Conservation (phyloP, 352 stramenopile species). For the Globisporangium mamillatum region DNA sequence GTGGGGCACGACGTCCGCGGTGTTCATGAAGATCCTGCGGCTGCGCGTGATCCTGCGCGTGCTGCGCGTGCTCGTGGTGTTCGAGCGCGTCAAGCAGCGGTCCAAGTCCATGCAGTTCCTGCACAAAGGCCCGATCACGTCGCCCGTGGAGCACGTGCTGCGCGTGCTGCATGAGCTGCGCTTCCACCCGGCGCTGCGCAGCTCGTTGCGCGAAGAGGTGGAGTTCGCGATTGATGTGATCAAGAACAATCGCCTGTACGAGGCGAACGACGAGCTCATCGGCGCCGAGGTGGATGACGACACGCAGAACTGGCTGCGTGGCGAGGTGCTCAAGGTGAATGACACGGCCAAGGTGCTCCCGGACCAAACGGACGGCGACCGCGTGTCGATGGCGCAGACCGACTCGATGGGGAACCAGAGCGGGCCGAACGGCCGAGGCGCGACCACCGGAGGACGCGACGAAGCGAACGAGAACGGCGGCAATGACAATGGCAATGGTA, state of each 20-base stretch:
- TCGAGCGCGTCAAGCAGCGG: conserved; percentile 82
- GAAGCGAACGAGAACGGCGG: conserved; percentile 16
- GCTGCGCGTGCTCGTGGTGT: conserved; percentile 81
- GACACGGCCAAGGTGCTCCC: conserved; percentile 66
- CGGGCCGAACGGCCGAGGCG: conserved; percentile 7
- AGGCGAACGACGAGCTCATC: conserved; percentile 68
- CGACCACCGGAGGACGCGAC: conserved; percentile 5
- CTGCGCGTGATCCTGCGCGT: conserved; percentile 78
- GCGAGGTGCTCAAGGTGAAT: conserved; percentile 69
- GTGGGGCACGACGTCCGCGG: conserved; percentile 42
- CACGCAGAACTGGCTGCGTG: conserved; percentile 83
- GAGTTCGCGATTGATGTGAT: conserved; percentile 84
- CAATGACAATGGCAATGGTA: not conserved
- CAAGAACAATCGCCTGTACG: conserved; percentile 85
- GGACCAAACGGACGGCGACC: conserved; percentile 34
- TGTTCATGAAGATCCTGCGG: conserved; percentile 71
- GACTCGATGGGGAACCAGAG: not conserved
- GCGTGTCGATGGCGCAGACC: not conserved
- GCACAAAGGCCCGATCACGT: conserved; percentile 69
- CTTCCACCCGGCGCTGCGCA: conserved; percentile 67
- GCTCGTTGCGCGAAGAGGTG: conserved; percentile 52
- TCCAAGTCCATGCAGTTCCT: conserved; percentile 73
- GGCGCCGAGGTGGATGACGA: conserved; percentile 73
- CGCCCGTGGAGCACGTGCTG: conserved; percentile 78
- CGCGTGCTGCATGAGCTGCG: conserved; percentile 69